Evolutionary conservation across 768 basidiomycete species (phyloP), one percentile per base, ranked within the genome.

Genomic region (Tricholoma furcatifolium): DNA sequence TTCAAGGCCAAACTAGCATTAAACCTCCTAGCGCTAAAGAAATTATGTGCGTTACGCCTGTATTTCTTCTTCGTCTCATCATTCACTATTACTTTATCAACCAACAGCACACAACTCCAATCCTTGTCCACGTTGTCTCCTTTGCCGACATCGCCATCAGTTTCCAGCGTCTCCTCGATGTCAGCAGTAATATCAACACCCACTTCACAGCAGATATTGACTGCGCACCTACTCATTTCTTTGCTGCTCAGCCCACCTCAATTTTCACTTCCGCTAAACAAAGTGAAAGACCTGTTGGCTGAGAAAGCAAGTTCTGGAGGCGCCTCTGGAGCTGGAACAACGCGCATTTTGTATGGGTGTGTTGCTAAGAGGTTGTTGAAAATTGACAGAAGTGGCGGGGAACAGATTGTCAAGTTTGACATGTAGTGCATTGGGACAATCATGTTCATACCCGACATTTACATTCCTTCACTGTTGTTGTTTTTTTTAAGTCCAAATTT

Each of bases 331-430:
- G 75, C 74, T 51, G 77, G 79, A 34, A 72, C 81, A 10, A 85
- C 81, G 8, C 74, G 86, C 38, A 80, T 87, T 14, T 65, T 91
- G 11, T 92, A 89, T 61, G 82, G 76, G 2, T 90, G 89, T 62
- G 87, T 91, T n/a, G 90, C 87, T 14, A 92, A 91, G 70, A 75
- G 87, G 55, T 68, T 92, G 47, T 65, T 92, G 54, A 87, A 81
- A 67, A 89, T 91, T 58, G 89, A 91, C 47, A 74, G 90, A 39
- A 81, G 87, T 17, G 79, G 82, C 4, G 78, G 88, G 31, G 88
- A 88, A 63, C 89, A 92, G 64, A 74, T 83, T 6, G 87, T 91
- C 21, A 80, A 79, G 56, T 92, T 91, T 65, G 84, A 89, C 65
- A 60, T 80, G 41, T 84, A 56, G 63, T 23, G 30, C 39, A 2